Evolutionary conservation across 2,329 filamentous ascomycete species (phyloP).

Genomic region (Colletotrichum lentis): DNA sequence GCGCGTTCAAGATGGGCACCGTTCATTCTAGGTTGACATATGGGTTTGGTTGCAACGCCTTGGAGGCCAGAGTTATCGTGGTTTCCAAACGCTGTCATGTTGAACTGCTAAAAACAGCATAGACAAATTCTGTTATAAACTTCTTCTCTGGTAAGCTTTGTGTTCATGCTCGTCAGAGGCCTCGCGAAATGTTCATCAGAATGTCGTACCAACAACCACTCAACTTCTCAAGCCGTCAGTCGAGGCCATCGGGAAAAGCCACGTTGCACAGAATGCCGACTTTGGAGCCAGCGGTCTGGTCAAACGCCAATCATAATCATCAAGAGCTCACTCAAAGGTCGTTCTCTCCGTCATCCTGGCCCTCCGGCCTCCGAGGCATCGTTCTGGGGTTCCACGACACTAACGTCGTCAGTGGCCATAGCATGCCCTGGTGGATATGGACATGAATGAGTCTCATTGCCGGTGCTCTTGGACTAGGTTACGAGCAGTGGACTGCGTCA

Average conservation of each 20-base stretch:
- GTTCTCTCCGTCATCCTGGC: constrained; percentile 5
- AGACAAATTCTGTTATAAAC: neutral
- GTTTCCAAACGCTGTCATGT: too few relatives aligned
- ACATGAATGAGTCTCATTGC: too few relatives aligned
- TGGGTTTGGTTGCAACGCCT: too few relatives aligned
- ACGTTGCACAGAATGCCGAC: neutral
- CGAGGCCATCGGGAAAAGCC: neutral
- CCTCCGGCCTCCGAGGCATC: constrained; percentile 13
- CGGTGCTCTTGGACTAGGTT: too few relatives aligned
- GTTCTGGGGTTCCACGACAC: too few relatives aligned
- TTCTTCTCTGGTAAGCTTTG: neutral
- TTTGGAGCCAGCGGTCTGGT: too few relatives aligned
- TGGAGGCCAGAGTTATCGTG: too few relatives aligned
- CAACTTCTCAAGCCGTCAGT: neutral
- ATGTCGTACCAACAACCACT: neutral
- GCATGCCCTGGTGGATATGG: too few relatives aligned
- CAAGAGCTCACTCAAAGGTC: constrained; percentile 4
- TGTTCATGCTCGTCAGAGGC: neutral
- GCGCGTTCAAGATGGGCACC: neutral
- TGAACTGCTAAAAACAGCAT: neutral
- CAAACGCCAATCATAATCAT: neutral
- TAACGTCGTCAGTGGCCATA: too few relatives aligned
- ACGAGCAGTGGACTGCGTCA: too few relatives aligned
- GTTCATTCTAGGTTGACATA: too few relatives aligned
- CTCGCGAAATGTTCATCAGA: too few relatives aligned